Percentiles rank a stretch among this genome's conserved stretches.
Conservation (phyloP, 441 rosid genomes). For the Eutrema salsugineum region DNA sequence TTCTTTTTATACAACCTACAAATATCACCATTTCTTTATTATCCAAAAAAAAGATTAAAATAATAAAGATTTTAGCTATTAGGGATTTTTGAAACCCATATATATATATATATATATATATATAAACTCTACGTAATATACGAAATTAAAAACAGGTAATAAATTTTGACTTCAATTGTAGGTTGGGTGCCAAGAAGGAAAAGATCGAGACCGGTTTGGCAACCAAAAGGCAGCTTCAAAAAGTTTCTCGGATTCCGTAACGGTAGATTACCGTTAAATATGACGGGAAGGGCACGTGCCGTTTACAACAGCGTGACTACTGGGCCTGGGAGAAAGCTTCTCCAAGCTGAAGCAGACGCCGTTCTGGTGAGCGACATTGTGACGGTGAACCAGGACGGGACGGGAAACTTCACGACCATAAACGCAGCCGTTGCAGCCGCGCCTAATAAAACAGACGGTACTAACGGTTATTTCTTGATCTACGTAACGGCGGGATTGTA, state of each 20-base stretch:
- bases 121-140: neutral
- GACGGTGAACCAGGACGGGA: slow-evolving; percentile 64
- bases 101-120: neutral
- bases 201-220: slow-evolving; percentile 29
- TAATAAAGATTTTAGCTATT: neutral
- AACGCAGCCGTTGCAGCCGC: slow-evolving; percentile 66
- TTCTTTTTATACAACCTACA: too few species aligned
- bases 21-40: neutral
- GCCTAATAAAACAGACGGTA: slow-evolving; percentile 60
- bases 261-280: slow-evolving; percentile 51
- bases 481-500: slow-evolving; percentile 70
- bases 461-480: slow-evolving; percentile 73
- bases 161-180: neutral
- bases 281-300: slow-evolving; percentile 46
- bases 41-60: neutral
- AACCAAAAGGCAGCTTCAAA: slow-evolving; percentile 25
- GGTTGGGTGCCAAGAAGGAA: slow-evolving; percentile 36
- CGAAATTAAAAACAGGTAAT: neutral
- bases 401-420: slow-evolving; percentile 69
- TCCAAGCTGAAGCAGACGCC: slow-evolving; percentile 20
- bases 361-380: slow-evolving; percentile 55
- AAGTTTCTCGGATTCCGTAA: slow-evolving; percentile 31
- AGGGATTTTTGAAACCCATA: neutral
- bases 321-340: slow-evolving; percentile 32
- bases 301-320: slow-evolving; percentile 44